phyloP scores from a whole-genome alignment of 2,329 filamentous ascomycete species.

The Penicillium sp. region DNA sequence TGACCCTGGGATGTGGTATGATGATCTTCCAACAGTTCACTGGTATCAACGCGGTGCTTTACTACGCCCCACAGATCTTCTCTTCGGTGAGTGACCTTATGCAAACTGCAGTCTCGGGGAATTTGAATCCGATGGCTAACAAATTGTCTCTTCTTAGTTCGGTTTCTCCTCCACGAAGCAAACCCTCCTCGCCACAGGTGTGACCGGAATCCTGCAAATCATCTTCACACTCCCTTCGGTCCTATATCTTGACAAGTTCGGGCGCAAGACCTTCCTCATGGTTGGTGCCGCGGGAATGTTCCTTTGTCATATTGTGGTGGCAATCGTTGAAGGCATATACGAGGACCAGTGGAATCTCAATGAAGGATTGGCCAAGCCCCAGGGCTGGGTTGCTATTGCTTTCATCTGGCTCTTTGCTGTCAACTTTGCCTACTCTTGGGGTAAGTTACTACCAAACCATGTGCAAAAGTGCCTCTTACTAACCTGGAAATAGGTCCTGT shows the following conservation, averaged over 20 bases:
- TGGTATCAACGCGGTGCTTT: slow-evolving; percentile 48
- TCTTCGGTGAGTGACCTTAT: not conserved
- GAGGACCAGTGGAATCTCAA: slow-evolving; percentile 55
- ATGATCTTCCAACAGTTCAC: slow-evolving; percentile 52
- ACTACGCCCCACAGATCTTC: slow-evolving; percentile 39
- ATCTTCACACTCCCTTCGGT: slow-evolving; percentile 40
- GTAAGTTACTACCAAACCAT: slow-evolving; percentile 8
- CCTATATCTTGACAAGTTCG: slow-evolving; percentile 40
- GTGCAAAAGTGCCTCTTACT: not conserved
- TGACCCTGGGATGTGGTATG: slow-evolving; percentile 29
- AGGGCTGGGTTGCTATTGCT: slow-evolving; percentile 67
- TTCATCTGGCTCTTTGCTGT: slow-evolving; percentile 63
- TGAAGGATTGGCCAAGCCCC: slow-evolving; percentile 49
- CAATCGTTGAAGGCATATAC: slow-evolving; percentile 50
- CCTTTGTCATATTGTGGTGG: slow-evolving; percentile 70
- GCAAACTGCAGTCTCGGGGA: too few relatives aligned
- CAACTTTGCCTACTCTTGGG: slow-evolving; percentile 42
- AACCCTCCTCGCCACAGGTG: slow-evolving; percentile 29
- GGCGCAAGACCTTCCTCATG: slow-evolving; percentile 39
- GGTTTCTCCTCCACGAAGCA: slow-evolving; percentile 27
- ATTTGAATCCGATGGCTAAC: not conserved
- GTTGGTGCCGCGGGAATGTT: slow-evolving; percentile 67
- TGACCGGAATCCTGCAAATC: slow-evolving; percentile 35
- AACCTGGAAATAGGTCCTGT: slow-evolving; percentile 27
- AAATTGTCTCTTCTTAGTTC: slow-evolving; percentile 5